phyloP scores from a whole-genome alignment of 441 rosid species.

The Adansonia madagascariensis region DNA sequence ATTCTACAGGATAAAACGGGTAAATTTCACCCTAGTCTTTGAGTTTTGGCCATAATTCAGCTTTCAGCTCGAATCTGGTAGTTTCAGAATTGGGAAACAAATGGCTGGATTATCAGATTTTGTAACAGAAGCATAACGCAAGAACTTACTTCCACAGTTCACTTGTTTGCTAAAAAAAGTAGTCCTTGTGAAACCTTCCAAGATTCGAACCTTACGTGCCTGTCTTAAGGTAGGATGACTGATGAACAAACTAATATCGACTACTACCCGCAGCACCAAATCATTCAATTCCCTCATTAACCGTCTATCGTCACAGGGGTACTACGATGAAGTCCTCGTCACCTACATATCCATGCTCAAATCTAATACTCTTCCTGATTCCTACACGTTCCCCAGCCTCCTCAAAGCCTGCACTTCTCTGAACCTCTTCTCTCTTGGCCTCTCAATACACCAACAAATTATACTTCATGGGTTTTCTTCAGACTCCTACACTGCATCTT shows the following conservation, averaged over 20 bases:
- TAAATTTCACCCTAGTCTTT: neutral
- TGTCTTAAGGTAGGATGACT: neutral
- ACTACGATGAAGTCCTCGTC: constrained; percentile 39
- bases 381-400: constrained; percentile 53
- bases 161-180: neutral
- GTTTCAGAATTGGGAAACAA: neutral
- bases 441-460: constrained; percentile 49
- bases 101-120: neutral
- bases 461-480: constrained; percentile 54
- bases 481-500: constrained; percentile 52
- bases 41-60: neutral
- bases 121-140: neutral
- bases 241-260: constrained; percentile 28
- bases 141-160: neutral
- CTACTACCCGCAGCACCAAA: constrained; percentile 33
- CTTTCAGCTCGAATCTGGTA: neutral
- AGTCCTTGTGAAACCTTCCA: neutral
- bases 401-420: constrained; percentile 60
- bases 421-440: constrained; percentile 46
- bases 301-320: constrained; percentile 46
- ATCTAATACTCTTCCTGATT: constrained; percentile 36
- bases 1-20: neutral
- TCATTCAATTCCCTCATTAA: constrained; percentile 43
- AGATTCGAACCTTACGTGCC: neutral
- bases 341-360: constrained; percentile 47